A percentile compares a stretch with the other conserved stretches of the same genome.
phyloP scores from a whole-genome alignment of 2,329 filamentous ascomycete genomes.

The Macrophomina tecta region DNA sequence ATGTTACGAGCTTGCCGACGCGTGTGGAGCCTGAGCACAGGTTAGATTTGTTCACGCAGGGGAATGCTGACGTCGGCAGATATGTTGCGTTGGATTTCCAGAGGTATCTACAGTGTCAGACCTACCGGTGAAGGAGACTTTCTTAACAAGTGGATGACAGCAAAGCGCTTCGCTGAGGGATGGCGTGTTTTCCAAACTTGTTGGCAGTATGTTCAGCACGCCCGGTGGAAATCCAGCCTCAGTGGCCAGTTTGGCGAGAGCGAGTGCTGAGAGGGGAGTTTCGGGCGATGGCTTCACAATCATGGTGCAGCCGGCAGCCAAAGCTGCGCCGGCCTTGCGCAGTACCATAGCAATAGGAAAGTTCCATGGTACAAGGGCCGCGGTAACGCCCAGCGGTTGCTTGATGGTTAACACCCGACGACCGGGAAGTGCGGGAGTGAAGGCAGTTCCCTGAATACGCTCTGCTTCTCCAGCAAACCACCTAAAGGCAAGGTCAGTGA shows the following conservation, averaged over 20 bases:
- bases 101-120: neutral
- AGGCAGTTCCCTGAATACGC: slow-evolving; percentile 65
- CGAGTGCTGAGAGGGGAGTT: slow-evolving; percentile 28
- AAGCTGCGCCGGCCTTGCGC: slow-evolving; percentile 69
- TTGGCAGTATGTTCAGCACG: slow-evolving; percentile 67
- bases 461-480: slow-evolving; percentile 67
- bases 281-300: slow-evolving; percentile 50
- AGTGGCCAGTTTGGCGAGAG: slow-evolving; percentile 33
- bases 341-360: slow-evolving; percentile 73
- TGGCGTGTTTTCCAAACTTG: slow-evolving; percentile 61
- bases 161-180: slow-evolving; percentile 61
- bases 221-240: slow-evolving; percentile 58
- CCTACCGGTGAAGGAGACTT: slow-evolving; percentile 63
- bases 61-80: neutral
- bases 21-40: slow-evolving; percentile 54
- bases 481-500: neutral
- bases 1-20: slow-evolving; percentile 67
- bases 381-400: slow-evolving; percentile 73
- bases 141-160: slow-evolving; percentile 65
- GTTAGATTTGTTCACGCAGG: neutral
- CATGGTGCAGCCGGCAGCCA: slow-evolving; percentile 77
- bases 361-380: slow-evolving; percentile 75
- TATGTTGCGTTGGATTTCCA: neutral
- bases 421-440: slow-evolving; percentile 65
- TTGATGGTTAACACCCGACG: slow-evolving; percentile 75